Percentiles rank a stretch among this genome's conserved stretches.
Conservation (phyloP, 1,284 basidiomycete genomes). For the Sphaerobolus stellatus region DNA sequence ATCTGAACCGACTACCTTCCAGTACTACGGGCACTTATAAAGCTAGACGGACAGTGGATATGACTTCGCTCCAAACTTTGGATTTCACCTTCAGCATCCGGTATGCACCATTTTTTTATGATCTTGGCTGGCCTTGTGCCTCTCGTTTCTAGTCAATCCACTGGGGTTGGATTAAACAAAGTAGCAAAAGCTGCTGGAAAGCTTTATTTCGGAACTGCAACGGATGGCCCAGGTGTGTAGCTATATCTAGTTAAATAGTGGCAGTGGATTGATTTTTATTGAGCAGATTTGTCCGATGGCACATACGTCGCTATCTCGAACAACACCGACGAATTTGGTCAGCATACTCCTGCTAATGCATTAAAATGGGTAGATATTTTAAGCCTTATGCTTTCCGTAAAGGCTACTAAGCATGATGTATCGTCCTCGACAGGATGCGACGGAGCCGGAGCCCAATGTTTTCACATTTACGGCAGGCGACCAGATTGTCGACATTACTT, state of each 20-base stretch:
- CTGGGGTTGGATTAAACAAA: slow-evolving; percentile 14
- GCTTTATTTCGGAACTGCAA: slow-evolving; percentile 25
- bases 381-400: too few species aligned
- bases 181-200: slow-evolving; percentile 24
- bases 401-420: too few species aligned
- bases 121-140: not conserved
- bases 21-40: too few species aligned
- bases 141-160: not conserved
- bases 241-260: too few species aligned
- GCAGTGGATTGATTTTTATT: not conserved
- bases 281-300: slow-evolving; percentile 19
- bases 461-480: slow-evolving; percentile 7
- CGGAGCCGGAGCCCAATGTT: slow-evolving; percentile 1
- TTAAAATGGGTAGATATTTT: slow-evolving; percentile 35
- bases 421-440: slow-evolving; percentile 14
- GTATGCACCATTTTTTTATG: too few species aligned
- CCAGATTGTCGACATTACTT: slow-evolving; percentile 27
- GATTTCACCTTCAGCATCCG: too few species aligned
- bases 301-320: slow-evolving; percentile 19
- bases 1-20: too few species aligned
- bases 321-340: slow-evolving; percentile 32
- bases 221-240: too few species aligned
- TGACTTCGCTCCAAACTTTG: too few species aligned
- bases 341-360: slow-evolving; percentile 33
- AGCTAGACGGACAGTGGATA: too few species aligned